phyloP scores from a whole-genome alignment of 352 stramenopile species.

The Phytophthora cryptogea region DNA sequence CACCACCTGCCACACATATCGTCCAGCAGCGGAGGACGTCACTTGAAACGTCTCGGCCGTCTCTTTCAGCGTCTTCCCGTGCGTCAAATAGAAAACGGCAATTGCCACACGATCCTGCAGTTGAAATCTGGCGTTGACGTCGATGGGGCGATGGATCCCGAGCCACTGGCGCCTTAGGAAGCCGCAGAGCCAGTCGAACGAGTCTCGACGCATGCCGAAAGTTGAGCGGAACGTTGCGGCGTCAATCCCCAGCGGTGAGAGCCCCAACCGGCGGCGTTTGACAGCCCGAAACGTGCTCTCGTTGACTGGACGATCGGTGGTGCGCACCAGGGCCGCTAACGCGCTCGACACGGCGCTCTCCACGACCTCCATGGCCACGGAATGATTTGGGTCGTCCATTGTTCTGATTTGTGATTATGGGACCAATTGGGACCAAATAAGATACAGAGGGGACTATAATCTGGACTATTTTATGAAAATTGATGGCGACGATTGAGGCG shows the following conservation, averaged over 20 bases:
- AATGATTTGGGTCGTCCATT: constrained; percentile 9
- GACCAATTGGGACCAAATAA: neutral
- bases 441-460: constrained; percentile 8
- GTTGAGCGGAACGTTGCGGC: constrained; percentile 7
- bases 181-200: constrained; percentile 23
- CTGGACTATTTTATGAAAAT: constrained; percentile 6
- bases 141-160: constrained; percentile 5
- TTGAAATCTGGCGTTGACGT: neutral
- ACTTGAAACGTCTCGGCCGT: constrained; percentile 8
- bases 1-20: constrained; percentile 31
- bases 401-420: constrained; percentile 14
- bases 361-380: constrained; percentile 14
- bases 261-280: constrained; percentile 20
- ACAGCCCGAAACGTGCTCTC: neutral
- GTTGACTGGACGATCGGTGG: neutral
- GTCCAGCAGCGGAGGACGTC: constrained; percentile 2
- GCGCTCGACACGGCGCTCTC: constrained; percentile 13
- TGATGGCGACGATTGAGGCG: constrained; percentile 19
- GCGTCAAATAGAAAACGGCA: constrained; percentile 23
- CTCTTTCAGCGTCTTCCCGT: constrained; percentile 5
- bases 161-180: constrained; percentile 14
- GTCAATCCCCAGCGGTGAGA: constrained; percentile 10
- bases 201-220: constrained; percentile 12
- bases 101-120: constrained; percentile 18
- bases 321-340: constrained; percentile 14